Base-by-base conservation (phyloP, 2,329 filamentous ascomycete species). In the Apiospora hydei region DNA sequence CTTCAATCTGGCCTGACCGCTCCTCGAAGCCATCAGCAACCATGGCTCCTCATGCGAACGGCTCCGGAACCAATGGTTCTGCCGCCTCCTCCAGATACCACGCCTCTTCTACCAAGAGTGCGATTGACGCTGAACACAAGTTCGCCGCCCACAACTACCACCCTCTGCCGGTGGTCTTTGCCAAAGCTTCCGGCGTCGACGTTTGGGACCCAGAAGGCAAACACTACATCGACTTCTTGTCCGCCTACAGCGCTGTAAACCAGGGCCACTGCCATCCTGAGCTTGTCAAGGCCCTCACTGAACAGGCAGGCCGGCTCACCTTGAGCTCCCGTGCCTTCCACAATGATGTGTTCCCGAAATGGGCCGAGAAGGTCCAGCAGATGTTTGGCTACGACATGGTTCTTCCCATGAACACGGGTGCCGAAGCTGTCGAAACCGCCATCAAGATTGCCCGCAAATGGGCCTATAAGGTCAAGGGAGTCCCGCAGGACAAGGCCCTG, bases 91-190 rank as follows among this genome's bases (percentile, higher is more conserved):
- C 85, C 69, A 85, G 85, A 76, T 90, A 88, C 85, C 96, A 98
- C 85, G 89, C 94, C 71, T 82, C 93, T 26, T 95, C 96, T 38
- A 95, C 95, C 61, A 85, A 91, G 72, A 87, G 89, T 77, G 96
- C 96, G 78, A 97, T 98, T 82, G 85, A 91, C 70, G 86, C 91
- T 70, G 96, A 99, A 85, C 88, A 94, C 79, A 87, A 93, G 81
- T 96, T 90, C 83, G 96, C 96, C 69, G 96, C 96, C 68, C 96
- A 99, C 90, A 99, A 99, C 88, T 99, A 99, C 88, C 95, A 98
- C 84, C 96, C 96, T 21, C 90, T 99, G 2, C 96, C 96, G 53
- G 92, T 99, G 73, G 96, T 98, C 80, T 98, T 98, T 83, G 88
- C 96, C 71, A 90, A 91, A 76, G 96, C 95, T 57, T 89, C 92